Evolutionary conservation across 192 early-diverging fungal genomes (phyloP), one percentile per base, ranked within the genome.

Genomic region (Coemansia sp.): DNA sequence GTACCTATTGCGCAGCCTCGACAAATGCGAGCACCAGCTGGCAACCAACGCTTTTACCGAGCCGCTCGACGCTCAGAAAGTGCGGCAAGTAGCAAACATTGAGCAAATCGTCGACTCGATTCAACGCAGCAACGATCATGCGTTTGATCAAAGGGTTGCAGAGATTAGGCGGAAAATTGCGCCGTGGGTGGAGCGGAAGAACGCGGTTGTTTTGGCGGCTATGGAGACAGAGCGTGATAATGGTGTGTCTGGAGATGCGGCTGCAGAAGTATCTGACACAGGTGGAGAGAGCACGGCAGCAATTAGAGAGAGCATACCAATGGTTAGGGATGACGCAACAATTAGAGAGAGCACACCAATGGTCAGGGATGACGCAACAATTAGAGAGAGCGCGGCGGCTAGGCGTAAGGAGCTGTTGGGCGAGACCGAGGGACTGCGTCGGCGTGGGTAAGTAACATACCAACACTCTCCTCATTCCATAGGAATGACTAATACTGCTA

Each of bases 391-490:
- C 9, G n/a, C 23, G 43, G 40, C 67, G 42, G 63, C 56, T 33
- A 70, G 58, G 54, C 60, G 75, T 28, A 48, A 64, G 59, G 76
- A 72, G 63, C 66, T 79, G 8, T 62, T 79, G 11, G 76, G 76
- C 23, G 76, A 72, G 3, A 47, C 60, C 42, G 66, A 69, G 28
- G 70, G 76, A 3, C 59, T 79, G 30, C 65, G 76, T 43, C 69
- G 66, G 16, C 65, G 74, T 28, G 65, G 68, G 73, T 70, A 70
- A 64, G 72, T 58, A 28, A 27, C 16, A 31, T 27, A 47, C 11
- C 18, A 23, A n/a, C 10, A 21, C 16, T 4, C 2, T 46, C 18
- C 16, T 6, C 21, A 23, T 27, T 49, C 0, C 16, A 24, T 27
- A 24, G 44, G 10, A 24, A 50, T n/a, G 22, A 0, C 9, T 5